These are phyloP conservation scores for Quercus wislizeni DNA, from an alignment of 306 rosid genomes.

Conservation along the genomic window DNA sequence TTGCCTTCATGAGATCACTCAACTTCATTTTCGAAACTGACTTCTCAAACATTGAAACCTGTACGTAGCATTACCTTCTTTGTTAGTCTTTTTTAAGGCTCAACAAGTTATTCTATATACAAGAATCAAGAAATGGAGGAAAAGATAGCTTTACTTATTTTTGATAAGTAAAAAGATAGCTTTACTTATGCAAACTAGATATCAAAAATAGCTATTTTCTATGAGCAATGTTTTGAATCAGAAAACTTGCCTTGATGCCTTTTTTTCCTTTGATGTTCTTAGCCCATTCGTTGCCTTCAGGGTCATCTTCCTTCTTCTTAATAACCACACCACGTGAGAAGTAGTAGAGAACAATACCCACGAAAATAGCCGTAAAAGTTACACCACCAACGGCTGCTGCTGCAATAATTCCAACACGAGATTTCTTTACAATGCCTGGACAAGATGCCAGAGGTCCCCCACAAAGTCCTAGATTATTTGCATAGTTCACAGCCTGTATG, in stretches of 20 bases:
- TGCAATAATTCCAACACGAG: constrained; percentile 49
- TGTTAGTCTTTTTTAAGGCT: neutral
- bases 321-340: constrained; percentile 49
- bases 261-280: constrained; percentile 68
- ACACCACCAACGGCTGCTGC: constrained; percentile 74
- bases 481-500: constrained; percentile 19
- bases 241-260: constrained; percentile 61
- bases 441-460: constrained; percentile 31
- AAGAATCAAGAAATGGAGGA: neutral
- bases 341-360: constrained; percentile 56
- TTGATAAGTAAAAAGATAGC: neutral
- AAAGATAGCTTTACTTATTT: neutral
- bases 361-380: constrained; percentile 45
- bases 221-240: neutral
- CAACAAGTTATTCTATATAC: neutral
- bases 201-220: neutral
- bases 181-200: neutral
- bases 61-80: constrained; percentile 21
- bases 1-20: constrained; percentile 95
- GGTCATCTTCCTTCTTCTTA: constrained; percentile 75
- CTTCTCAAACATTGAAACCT: constrained; percentile 92
- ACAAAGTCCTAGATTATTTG: constrained; percentile 69
- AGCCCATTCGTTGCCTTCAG: constrained; percentile 95
- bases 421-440: constrained; percentile 8
- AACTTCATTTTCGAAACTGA: constrained; percentile 82